Evolutionary conservation across 2,329 filamentous ascomycete genomes (phyloP).

Genomic region (Teratosphaeria gauchensis): DNA sequence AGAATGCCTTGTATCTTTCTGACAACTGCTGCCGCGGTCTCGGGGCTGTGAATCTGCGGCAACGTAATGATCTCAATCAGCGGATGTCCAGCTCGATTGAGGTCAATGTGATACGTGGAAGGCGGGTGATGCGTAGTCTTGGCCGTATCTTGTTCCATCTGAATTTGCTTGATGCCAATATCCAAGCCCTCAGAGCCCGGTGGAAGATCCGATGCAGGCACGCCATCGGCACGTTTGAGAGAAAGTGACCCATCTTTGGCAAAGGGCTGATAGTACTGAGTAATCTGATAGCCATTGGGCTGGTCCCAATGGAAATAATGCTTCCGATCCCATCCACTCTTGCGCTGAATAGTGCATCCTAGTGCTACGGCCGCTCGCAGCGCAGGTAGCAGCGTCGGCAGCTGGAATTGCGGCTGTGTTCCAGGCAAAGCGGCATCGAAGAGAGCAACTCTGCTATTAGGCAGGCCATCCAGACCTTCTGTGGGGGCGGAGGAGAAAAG

Average conservation of each 20-base stretch:
- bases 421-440: conserved; percentile 89
- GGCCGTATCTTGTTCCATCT: conserved; percentile 96
- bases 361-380: conserved; percentile 78
- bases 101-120: conserved; percentile 71
- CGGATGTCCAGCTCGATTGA: conserved; percentile 85
- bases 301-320: conserved; percentile 99
- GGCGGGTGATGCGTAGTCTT: conserved; percentile 77
- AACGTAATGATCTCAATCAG: conserved; percentile 92
- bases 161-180: conserved; percentile 83
- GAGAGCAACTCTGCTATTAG: conserved; percentile 73
- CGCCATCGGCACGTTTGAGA: conserved; percentile 66
- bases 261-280: conserved; percentile 75
- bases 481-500: conserved; percentile 59
- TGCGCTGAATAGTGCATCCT: conserved; percentile 64
- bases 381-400: conserved; percentile 75
- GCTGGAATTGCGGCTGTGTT: conserved; percentile 76
- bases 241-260: conserved; percentile 62
- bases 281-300: conserved; percentile 92
- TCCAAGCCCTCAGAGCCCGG: conserved; percentile 51
- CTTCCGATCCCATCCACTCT: conserved; percentile 86
- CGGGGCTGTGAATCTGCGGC: conserved; percentile 77
- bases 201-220: conserved; percentile 61
- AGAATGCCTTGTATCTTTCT: conserved; percentile 79
- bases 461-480: conserved; percentile 8
- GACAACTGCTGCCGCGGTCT: conserved; percentile 79